Percentiles rank a stretch among this genome's conserved stretches.
Evolutionary conservation across 2,329 filamentous ascomycete species (phyloP).

Genomic region (Phoma sp.): DNA sequence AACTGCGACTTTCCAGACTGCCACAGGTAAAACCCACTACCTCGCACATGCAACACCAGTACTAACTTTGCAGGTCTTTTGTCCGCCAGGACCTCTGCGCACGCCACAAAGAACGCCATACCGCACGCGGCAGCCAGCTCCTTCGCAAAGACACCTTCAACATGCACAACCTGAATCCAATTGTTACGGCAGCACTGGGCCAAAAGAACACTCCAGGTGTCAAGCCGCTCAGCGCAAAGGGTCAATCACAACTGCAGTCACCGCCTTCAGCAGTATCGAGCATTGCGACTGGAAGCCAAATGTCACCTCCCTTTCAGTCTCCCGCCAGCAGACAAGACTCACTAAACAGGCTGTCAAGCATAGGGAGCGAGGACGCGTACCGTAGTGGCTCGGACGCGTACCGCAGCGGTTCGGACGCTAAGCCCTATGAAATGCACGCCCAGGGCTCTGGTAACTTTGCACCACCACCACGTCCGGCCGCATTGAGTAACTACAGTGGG

Average conservation of each 20-base stretch:
- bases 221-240: conserved; percentile 27
- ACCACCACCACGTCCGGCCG: conserved; percentile 42
- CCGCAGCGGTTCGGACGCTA: conserved; percentile 37
- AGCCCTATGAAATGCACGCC: conserved; percentile 48
- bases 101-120: conserved; percentile 61
- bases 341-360: conserved; percentile 44
- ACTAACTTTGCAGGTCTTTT: conserved; percentile 67
- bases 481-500: conserved; percentile 42
- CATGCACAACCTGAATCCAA: conserved; percentile 59
- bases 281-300: conserved; percentile 34
- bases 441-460: conserved; percentile 45
- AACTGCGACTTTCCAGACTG: conserved; percentile 92
- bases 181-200: conserved; percentile 50
- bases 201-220: conserved; percentile 35
- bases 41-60: background rate
- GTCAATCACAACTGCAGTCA: conserved; percentile 36
- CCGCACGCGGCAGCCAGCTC: conserved; percentile 73
- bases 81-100: conserved; percentile 93
- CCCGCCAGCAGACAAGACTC: conserved; percentile 42
- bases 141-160: conserved; percentile 74
- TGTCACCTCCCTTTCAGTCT: conserved; percentile 49
- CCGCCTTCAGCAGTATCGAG: conserved; percentile 37
- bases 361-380: conserved; percentile 47
- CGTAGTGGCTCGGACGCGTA: conserved; percentile 41
- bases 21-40: conserved; percentile 54